Evolutionary conservation across 495 filamentous ascomycete species (phyloP).

Genomic region (Penicillium nucicola): DNA sequence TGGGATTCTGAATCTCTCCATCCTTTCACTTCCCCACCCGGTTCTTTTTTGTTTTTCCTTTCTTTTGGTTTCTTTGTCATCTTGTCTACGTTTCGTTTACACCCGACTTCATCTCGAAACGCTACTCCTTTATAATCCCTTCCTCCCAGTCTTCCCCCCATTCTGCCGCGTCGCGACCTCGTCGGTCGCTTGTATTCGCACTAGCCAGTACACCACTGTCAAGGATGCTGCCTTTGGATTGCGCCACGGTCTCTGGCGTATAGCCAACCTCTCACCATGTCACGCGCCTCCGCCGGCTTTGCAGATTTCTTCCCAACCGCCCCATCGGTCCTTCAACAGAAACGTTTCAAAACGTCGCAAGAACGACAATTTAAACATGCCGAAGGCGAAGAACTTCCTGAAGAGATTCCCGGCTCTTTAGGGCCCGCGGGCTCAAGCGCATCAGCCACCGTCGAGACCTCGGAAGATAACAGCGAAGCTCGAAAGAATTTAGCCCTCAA

Average conservation of each 20-base stretch:
- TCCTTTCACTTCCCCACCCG: background rate
- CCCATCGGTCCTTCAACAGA: slow-evolving; percentile 62
- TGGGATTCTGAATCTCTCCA: background rate
- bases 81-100: background rate
- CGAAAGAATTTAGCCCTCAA: slow-evolving; percentile 27
- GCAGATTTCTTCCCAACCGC: slow-evolving; percentile 89
- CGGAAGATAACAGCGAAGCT: slow-evolving; percentile 8
- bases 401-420: background rate
- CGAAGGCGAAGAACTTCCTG: slow-evolving; percentile 24
- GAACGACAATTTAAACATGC: slow-evolving; percentile 30
- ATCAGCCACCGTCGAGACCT: slow-evolving; percentile 14
- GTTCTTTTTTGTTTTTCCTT: background rate
- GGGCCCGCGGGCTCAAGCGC: slow-evolving; percentile 5
- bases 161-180: slow-evolving; percentile 17
- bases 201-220: slow-evolving; percentile 19
- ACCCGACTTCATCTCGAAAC: background rate
- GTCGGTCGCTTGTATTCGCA: slow-evolving; percentile 23
- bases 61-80: background rate
- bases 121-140: background rate
- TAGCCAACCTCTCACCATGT: slow-evolving; percentile 59
- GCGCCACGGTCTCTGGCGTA: slow-evolving; percentile 36
- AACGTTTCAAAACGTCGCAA: slow-evolving; percentile 41
- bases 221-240: slow-evolving; percentile 44
- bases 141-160: background rate
- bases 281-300: slow-evolving; percentile 79